Conservation (phyloP, 2,329 filamentous ascomycete genomes). For the Blastomyces gilchristii region DNA sequence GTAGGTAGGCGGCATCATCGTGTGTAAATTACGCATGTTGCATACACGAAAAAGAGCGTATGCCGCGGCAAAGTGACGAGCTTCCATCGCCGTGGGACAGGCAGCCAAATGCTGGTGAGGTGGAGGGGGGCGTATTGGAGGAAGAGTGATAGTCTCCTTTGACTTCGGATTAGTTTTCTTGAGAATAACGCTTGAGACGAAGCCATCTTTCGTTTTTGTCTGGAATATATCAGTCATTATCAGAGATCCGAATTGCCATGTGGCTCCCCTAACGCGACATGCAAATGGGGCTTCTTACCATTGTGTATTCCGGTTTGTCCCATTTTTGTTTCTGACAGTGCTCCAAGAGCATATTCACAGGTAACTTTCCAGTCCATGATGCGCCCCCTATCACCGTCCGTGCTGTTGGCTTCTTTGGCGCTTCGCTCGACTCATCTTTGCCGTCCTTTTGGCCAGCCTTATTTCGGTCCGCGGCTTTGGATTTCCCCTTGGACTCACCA, state of each 20-base stretch:
- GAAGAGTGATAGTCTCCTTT: conserved; percentile 60
- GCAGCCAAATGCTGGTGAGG: conserved; percentile 65
- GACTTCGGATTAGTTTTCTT: conserved; percentile 69
- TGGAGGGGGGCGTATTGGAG: conserved; percentile 70
- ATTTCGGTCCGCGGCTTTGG: conserved; percentile 29
- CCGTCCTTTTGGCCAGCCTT: conserved; percentile 13
- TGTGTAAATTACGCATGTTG: conserved; percentile 92
- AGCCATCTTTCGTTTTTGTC: conserved; percentile 61
- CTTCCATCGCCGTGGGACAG: conserved; percentile 74
- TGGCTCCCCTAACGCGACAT: background rate
- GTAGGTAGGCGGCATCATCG: conserved; percentile 85
- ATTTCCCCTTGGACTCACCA: conserved; percentile 11
- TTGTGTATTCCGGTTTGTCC: conserved; percentile 86
- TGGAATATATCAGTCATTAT: conserved; percentile 21
- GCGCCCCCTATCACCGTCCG: conserved; percentile 81
- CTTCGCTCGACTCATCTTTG: conserved; percentile 30
- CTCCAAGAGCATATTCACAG: conserved; percentile 85
- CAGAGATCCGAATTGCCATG: background rate
- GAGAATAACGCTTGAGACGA: conserved; percentile 71
- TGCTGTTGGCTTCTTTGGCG: conserved; percentile 51
- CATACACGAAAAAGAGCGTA: conserved; percentile 86
- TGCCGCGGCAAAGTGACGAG: conserved; percentile 83
- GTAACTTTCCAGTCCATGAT: conserved; percentile 95
- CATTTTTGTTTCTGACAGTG: conserved; percentile 94
- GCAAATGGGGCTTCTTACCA: conserved; percentile 39